A percentile compares a stretch with the other conserved stretches of the same genome.
Conservation (phyloP, 2,329 filamentous ascomycete genomes). For the Aspergillus neoniger region DNA sequence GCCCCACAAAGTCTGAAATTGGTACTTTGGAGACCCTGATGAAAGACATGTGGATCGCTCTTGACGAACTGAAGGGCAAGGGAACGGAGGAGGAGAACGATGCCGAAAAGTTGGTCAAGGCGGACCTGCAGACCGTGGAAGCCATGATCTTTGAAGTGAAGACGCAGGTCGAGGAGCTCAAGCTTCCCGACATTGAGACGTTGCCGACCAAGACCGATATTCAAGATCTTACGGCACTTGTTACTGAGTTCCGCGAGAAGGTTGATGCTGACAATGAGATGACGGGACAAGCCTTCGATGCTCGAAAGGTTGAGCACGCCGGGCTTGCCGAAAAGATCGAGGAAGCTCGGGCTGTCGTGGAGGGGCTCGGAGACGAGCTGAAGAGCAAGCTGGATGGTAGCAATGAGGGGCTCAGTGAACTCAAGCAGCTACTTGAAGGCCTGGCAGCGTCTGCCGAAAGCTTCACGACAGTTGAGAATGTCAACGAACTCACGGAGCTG, state of each 20-base stretch:
- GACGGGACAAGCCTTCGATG: constrained; percentile 76
- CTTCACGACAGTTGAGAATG: constrained; percentile 56
- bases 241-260: constrained; percentile 68
- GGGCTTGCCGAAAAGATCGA: constrained; percentile 75
- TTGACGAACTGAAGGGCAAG: constrained; percentile 68
- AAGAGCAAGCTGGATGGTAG: constrained; percentile 77
- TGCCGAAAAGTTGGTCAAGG: constrained; percentile 70
- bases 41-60: constrained; percentile 70
- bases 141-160: constrained; percentile 85
- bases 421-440: constrained; percentile 64
- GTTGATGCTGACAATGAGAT: constrained; percentile 68
- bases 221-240: constrained; percentile 66
- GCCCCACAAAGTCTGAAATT: constrained; percentile 78
- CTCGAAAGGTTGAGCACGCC: constrained; percentile 80
- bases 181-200: constrained; percentile 68
- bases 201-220: constrained; percentile 78
- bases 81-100: constrained; percentile 51
- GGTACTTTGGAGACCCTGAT: constrained; percentile 74
- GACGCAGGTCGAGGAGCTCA: constrained; percentile 70
- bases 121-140: constrained; percentile 78
- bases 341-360: constrained; percentile 75
- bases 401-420: constrained; percentile 62
- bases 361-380: constrained; percentile 75
- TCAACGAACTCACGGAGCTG: constrained; percentile 71
- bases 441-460: constrained; percentile 62